phyloP scores from a whole-genome alignment of 176 grass and related monocot species.

The Oryza australiensis region DNA sequence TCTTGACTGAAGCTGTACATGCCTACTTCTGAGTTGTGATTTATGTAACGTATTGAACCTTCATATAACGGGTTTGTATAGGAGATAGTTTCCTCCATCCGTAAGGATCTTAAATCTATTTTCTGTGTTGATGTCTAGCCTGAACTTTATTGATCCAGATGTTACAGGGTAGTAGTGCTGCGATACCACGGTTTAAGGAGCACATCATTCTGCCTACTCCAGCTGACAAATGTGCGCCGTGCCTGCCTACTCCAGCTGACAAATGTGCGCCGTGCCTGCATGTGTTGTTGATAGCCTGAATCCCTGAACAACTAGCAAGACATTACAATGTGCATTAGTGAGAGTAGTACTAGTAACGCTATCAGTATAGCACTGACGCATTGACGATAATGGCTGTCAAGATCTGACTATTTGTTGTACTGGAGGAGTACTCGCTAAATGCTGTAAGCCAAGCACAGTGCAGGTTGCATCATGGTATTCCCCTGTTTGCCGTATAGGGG shows the following conservation, averaged over 20 bases:
- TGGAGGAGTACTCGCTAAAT: not conserved
- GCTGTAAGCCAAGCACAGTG: not conserved
- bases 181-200: too few species aligned
- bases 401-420: not conserved
- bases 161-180: not conserved
- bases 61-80: slow-evolving; percentile 21
- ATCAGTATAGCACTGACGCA: not conserved
- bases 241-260: not conserved
- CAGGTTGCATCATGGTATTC: slow-evolving; percentile 9
- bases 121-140: not conserved
- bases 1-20: slow-evolving; percentile 35
- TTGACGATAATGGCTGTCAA: slow-evolving; percentile 9
- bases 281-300: not conserved
- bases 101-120: not conserved
- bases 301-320: not conserved
- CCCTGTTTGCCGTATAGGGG: not conserved
- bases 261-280: not conserved
- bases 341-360: not conserved
- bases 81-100: not conserved
- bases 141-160: not conserved
- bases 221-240: not conserved
- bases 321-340: not conserved
- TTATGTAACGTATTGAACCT: slow-evolving; percentile 25
- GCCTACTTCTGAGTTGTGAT: slow-evolving; percentile 34
- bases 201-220: too few species aligned